Conservation (phyloP, 495 filamentous ascomycete species). For the Durotheca rogersii region DNA sequence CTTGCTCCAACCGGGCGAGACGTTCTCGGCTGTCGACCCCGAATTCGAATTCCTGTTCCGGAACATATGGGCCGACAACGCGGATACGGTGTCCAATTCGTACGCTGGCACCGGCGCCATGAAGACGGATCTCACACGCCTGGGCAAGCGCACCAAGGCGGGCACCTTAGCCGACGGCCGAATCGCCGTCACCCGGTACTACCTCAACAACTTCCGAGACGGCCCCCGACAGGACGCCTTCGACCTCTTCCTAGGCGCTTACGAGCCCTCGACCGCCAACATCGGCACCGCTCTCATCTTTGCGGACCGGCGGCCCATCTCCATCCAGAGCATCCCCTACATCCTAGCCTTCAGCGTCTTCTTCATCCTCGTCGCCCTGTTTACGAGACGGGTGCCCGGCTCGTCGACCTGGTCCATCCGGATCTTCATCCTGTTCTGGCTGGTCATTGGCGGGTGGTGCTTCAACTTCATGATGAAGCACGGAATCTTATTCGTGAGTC, state of each 20-base stretch:
- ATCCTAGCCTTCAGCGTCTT: constrained; percentile 84
- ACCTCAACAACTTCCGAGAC: constrained; percentile 88
- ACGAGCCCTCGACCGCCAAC: constrained; percentile 66
- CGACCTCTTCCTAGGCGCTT: constrained; percentile 86
- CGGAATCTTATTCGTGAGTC: constrained; percentile 89
- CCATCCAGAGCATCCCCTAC: constrained; percentile 90
- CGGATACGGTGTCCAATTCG: constrained; percentile 85
- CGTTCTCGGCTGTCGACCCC: constrained; percentile 65
- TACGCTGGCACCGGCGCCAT: constrained; percentile 95
- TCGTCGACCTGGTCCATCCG: constrained; percentile 74
- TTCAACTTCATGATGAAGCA: constrained; percentile 72
- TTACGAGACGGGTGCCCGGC: constrained; percentile 66
- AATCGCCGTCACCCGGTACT: constrained; percentile 81
- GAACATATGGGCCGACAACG: constrained; percentile 97
- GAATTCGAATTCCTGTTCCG: constrained; percentile 86
- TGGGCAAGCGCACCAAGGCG: constrained; percentile 78
- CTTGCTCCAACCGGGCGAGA: constrained; percentile 68
- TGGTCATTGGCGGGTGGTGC: constrained; percentile 66
- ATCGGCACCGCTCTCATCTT: constrained; percentile 70
- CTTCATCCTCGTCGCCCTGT: constrained; percentile 75
- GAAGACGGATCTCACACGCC: constrained; percentile 94
- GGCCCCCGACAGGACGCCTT: constrained; percentile 93
- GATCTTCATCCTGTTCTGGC: constrained; percentile 74
- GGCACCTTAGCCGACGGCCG: constrained; percentile 79
- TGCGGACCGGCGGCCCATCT: constrained; percentile 78